Conservation (phyloP, 2,329 filamentous ascomycete species). For the Aureobasidium vineae region DNA sequence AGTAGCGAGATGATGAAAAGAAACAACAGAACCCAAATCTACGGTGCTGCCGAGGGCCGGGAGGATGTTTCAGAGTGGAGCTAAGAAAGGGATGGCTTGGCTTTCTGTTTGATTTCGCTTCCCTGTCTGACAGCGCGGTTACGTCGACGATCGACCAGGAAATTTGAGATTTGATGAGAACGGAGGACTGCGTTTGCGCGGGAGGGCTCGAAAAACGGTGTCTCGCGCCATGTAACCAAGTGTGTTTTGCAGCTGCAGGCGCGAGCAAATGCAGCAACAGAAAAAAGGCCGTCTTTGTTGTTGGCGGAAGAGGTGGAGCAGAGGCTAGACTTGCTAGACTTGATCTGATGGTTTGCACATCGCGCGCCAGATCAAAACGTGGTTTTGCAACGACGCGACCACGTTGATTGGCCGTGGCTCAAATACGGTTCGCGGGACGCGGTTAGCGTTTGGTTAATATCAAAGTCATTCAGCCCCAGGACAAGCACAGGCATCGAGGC, state of each 20-base stretch:
- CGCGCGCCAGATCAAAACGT: conserved; percentile 23
- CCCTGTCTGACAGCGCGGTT: not conserved
- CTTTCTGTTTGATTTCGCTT: conserved; percentile 20
- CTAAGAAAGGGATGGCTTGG: conserved; percentile 23
- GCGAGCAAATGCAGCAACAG: not conserved
- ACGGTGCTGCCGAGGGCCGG: conserved; percentile 9
- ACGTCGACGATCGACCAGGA: conserved; percentile 3
- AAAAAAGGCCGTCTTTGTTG: not conserved
- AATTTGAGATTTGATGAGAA: not conserved
- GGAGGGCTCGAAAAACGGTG: not conserved
- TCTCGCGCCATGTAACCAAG: not conserved
- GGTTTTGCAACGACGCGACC: not conserved
- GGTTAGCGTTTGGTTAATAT: conserved; percentile 17
- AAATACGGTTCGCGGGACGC: conserved; percentile 1
- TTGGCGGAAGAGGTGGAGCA: not conserved
- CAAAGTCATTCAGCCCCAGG: conserved; percentile 2
- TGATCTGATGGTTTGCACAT: conserved; percentile 24
- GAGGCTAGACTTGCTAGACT: conserved; percentile 17
- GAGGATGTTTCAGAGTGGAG: conserved; percentile 13
- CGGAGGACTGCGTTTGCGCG: not conserved
- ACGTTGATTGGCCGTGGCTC: not conserved
- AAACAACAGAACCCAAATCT: conserved; percentile 12
- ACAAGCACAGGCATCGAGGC: conserved; percentile 2
- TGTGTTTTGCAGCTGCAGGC: conserved; percentile 8
- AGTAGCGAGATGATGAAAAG: conserved; percentile 4